Evolutionary conservation across 306 rosid species (phyloP), one percentile per base, ranked within the genome.

Genomic region (Quercus mongolica): DNA sequence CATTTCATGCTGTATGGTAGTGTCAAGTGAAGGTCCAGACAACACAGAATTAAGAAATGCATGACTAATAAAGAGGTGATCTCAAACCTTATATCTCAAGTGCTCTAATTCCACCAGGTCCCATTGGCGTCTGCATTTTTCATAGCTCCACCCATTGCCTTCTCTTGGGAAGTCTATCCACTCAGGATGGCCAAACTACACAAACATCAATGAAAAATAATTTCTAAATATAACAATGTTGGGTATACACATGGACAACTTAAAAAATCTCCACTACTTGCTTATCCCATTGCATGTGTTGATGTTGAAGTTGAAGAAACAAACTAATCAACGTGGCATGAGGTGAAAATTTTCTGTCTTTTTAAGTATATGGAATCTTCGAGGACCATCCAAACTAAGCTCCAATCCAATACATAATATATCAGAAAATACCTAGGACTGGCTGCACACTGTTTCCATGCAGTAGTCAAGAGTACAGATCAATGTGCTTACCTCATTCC

Each of bases 131-230:
- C 95, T 86, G 86, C 99, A 94, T 85, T 87, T 92, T 65, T 94
- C 97, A 80, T 94, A 94, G 79, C 97, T 94, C 99, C 99, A 94
- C 49, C 59, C 97, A 84, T 94, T 94, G 83, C 97, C 99, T 81
- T 94, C 99, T 92, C 99, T 90, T 73, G 99, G 99, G 84, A 94
- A 94, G 87, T 94, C 99, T 49, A 94, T 87, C 99, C 99, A 94
- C 77, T 94, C 99, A 19, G 99, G 99, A 88, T 94, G 99, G 77
- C 99, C 99, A 80, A 91, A 94, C 99, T 94, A 82, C 59, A 77
- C 74, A 75, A 79, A 31, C 18, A 46, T 18, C 21, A 30, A 56
- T 33, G 25, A 82, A 49, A 33, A 78, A 74, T 67, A 76, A 79
- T 23, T 76, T 62, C 75, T 63, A 68, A 78, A 54, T 44, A 62